Conservation (phyloP, 495 filamentous ascomycete genomes). For the Tuber melanosporum region DNA sequence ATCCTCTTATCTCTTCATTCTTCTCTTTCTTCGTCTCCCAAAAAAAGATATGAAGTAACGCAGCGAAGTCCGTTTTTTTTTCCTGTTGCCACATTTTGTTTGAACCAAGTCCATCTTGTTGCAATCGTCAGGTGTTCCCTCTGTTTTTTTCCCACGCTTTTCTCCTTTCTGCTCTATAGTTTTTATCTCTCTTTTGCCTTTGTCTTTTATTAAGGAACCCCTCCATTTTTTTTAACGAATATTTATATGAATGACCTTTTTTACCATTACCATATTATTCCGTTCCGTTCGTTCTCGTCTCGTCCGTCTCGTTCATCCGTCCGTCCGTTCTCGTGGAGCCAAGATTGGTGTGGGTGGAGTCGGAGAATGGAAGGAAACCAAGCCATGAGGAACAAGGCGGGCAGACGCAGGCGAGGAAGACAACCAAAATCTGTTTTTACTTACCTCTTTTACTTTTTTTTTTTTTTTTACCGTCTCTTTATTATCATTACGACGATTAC, state of each 20-base stretch:
- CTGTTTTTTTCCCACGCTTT: conserved; percentile 10
- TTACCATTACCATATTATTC: conserved; percentile 4
- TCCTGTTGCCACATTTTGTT: conserved; percentile 8
- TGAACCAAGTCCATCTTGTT: conserved; percentile 2
- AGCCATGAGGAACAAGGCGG: background rate
- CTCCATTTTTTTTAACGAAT: conserved; percentile 5
- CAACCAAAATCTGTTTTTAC: background rate
- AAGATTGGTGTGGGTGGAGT: background rate
- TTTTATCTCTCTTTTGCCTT: background rate
- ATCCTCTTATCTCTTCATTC: conserved; percentile 6
- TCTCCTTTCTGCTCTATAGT: background rate
- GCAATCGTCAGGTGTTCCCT: conserved; percentile 31
- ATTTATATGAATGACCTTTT: conserved; percentile 7
- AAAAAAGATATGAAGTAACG: conserved; percentile 42
- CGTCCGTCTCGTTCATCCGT: background rate
- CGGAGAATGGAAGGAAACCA: background rate
- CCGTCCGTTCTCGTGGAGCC: conserved; percentile 2
- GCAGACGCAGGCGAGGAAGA: background rate
- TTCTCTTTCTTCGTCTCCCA: conserved; percentile 33
- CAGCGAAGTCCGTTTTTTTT: conserved; percentile 39
- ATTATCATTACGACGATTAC: background rate
- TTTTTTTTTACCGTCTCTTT: background rate
- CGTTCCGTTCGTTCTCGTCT: background rate
- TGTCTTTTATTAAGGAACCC: background rate
- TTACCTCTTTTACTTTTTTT: background rate